Conservation (phyloP, 371 early-diverging fungal species). For the Mucor saturninus region DNA sequence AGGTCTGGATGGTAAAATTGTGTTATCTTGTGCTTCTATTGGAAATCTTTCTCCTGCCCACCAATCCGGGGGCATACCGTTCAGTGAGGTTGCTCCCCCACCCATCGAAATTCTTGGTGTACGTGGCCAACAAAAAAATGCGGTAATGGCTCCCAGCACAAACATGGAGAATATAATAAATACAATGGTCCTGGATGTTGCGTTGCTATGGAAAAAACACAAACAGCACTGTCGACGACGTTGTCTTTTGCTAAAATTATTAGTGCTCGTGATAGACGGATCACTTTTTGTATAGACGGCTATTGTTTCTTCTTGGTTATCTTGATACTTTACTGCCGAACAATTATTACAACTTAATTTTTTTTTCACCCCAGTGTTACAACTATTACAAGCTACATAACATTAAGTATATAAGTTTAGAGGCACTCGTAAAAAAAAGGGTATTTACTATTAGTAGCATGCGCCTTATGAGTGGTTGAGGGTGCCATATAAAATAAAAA, state of each 20-base stretch:
- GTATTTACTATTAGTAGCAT: constrained; percentile 3
- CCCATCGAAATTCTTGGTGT: constrained; percentile 20
- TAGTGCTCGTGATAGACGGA: background rate
- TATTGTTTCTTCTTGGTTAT: background rate
- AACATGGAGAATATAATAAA: constrained; percentile 20
- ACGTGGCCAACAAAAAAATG: constrained; percentile 36
- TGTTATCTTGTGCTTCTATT: constrained; percentile 31
- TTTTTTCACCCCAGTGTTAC: too few species aligned
- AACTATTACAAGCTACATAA: background rate
- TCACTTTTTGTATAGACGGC: background rate
- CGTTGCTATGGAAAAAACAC: constrained; percentile 6
- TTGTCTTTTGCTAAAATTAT: constrained; percentile 1
- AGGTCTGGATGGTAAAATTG: constrained; percentile 15
- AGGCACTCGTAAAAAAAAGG: background rate
- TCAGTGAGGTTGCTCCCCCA: constrained; percentile 21
- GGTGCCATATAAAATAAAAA: background rate
- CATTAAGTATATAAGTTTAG: background rate
- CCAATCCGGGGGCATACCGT: constrained; percentile 26
- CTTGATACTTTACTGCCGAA: background rate
- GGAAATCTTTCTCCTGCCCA: constrained; percentile 23
- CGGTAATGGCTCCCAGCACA: constrained; percentile 23
- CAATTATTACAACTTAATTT: background rate
- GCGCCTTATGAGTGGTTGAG: background rate
- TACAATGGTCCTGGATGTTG: constrained; percentile 20
- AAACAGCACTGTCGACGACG: background rate